Conservation (phyloP, 1,284 basidiomycete genomes). For the Leucoagaricus sp. region DNA sequence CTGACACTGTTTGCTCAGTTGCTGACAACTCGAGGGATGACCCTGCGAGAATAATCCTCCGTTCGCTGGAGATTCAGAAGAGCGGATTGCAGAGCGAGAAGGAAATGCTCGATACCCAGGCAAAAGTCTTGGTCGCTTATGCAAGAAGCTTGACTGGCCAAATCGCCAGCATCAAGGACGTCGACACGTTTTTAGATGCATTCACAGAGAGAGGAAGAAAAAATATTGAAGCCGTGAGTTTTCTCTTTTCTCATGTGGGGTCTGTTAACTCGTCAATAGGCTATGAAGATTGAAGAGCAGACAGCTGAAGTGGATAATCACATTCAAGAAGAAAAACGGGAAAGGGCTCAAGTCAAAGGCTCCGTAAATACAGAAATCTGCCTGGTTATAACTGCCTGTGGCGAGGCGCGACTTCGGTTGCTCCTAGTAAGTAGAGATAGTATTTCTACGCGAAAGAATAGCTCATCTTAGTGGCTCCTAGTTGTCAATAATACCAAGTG, state of each 20-base stretch:
- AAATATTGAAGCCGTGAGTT: constrained; percentile 34
- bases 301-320: constrained; percentile 41
- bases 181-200: constrained; percentile 41
- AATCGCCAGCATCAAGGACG: constrained; percentile 38
- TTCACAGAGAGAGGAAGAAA: constrained; percentile 41
- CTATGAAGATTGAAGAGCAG: constrained; percentile 38
- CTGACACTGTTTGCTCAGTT: constrained; percentile 48
- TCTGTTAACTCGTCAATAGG: constrained; percentile 14
- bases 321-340: constrained; percentile 37
- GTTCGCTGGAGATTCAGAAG: constrained; percentile 36
- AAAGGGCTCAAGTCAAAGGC: constrained; percentile 37
- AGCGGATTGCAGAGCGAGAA: constrained; percentile 38
- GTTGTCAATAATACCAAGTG: constrained; percentile 53
- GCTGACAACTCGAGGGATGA: constrained; percentile 22
- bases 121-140: constrained; percentile 43
- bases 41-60: constrained; percentile 33
- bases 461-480: constrained; percentile 21
- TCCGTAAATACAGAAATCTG: constrained; percentile 35
- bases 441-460: not conserved
- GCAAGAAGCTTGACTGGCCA: constrained; percentile 44
- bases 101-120: constrained; percentile 39
- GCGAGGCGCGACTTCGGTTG: constrained; percentile 37
- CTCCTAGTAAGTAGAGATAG: constrained; percentile 52
- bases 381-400: constrained; percentile 41
- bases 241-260: not conserved